Base-by-base conservation (phyloP, 768 basidiomycete genomes). In the Saitozyma podzolica region DNA sequence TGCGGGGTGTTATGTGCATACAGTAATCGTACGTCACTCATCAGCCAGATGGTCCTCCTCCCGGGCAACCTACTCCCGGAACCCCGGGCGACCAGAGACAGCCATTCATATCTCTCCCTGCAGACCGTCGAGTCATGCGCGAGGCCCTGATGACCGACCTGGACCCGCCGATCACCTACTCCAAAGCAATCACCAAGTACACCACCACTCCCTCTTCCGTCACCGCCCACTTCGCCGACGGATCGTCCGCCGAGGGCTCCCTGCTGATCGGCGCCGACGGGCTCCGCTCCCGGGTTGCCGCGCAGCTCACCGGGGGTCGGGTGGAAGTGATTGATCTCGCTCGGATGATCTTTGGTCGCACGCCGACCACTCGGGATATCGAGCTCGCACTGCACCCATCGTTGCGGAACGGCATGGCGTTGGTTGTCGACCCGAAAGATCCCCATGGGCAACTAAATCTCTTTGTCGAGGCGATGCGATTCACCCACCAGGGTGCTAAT, bases 251-350 rank as follows among this genome's bases (percentile, higher is more conserved):
- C 8, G 40, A 19, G 11, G 66, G 66, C 4, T 65, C 64, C 7
- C 39, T 68, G 1, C 57, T 68, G 6, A 58, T 68, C n/a, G 67
- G 67, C 8, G 67, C 67, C 20, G 64, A 68, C 49, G 67, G 67
- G 8, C 16, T 56, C 20, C 40, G 54, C 6, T 65, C 64, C 2
- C 16, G 29, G 0, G 66, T 68, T 16, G 59, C 66, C 19, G 9
- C 5, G 17, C 63, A 64, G 45, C 56, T 64, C 14, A 40, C 58
- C 7, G 66, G 59, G 40, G 41, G 45, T 2, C 9, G 9, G 13
- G 49, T 51, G 7, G 17, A 10, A 41, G 59, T 63, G 7, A 40
- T 40, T 3, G 63, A 64, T 51, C 41, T 62, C 10, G 59, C 56
- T 29, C 63, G 63, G 17, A 57, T 68, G 16, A 55, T 68, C 29